These are phyloP conservation scores for Dryas drummondii DNA, from an alignment of 306 rosid species.

Conservation along the genomic window DNA sequence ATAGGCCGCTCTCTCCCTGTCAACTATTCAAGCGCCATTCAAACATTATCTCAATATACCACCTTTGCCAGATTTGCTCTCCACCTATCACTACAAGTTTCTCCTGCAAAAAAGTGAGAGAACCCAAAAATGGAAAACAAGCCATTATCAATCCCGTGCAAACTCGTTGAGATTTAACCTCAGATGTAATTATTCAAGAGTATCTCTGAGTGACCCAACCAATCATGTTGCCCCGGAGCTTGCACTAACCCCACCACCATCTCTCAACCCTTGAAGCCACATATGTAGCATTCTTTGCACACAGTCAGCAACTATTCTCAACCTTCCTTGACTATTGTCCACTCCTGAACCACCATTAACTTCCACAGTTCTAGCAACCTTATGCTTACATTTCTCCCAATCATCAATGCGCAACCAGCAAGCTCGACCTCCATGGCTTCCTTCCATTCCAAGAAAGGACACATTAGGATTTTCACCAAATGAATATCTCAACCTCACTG, in stretches of 20 bases:
- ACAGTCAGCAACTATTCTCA: conserved; percentile 78
- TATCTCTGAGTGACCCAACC: conserved; percentile 24
- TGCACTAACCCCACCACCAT: conserved; percentile 60
- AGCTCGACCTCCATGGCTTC: conserved; percentile 98
- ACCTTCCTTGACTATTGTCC: conserved; percentile 86
- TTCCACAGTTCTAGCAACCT: conserved; percentile 74
- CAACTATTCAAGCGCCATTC: conserved; percentile 15
- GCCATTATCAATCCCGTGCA: conserved; percentile 16
- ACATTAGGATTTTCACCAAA: conserved; percentile 76
- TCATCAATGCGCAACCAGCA: conserved; percentile 89
- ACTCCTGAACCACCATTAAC: conserved; percentile 53
- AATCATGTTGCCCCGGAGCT: conserved; percentile 60
- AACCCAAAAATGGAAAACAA: conserved; percentile 16
- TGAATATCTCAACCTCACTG: conserved; percentile 81
- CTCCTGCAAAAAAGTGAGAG: conserved; percentile 23
- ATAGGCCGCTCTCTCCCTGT: background rate
- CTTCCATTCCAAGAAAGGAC: conserved; percentile 87
- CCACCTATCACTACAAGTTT: conserved; percentile 31
- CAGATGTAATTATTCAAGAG: conserved; percentile 18
- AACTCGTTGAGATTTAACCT: conserved; percentile 5
- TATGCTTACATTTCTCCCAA: conserved; percentile 87
- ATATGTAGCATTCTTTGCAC: conserved; percentile 78
- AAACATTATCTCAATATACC: conserved; percentile 18
- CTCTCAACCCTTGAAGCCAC: conserved; percentile 89
- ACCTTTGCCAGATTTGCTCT: conserved; percentile 18